Base-by-base conservation (phyloP, 2,329 filamentous ascomycete genomes). In the Ophiosphaerella korrae region DNA sequence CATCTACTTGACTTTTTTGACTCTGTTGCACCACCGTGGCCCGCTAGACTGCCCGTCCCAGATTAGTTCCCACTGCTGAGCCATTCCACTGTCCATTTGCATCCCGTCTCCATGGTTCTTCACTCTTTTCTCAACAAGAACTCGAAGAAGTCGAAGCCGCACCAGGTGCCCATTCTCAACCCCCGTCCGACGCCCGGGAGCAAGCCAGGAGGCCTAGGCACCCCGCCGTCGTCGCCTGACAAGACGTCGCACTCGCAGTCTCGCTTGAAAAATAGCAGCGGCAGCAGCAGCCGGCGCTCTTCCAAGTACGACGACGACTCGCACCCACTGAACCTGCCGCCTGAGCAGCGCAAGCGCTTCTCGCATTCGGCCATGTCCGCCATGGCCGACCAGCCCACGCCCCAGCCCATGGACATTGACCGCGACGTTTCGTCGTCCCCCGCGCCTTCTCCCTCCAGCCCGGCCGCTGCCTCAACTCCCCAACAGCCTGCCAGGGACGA, bases 251-350 rank as follows among this genome's bases (percentile, higher is more conserved):
- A 64, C 55, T 49, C 59, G 42, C 66, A 29, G 26, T 29, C 18
- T 29, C 26, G 26, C 26, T 6, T 29, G 26, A 29, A 8, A 6
- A 29, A 6, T 6, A 7, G 7, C 11, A 7, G 26, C 26, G 64
- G 66, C 41, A 62, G 63, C 55, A 68, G 66, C 41, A 58, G 51
- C 46, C 67, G 64, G 61, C 71, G 68, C 53, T 72, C 74, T 57
- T 71, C 74, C 67, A 67, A 64, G 55, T 71, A 72, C 67, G 86
- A 89, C 70, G 85, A 90, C 58, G 84, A 93, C 71, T 88, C 86
- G 2, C 92, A 97, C 74, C 93, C 93, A 34, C 83, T 97, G 45
- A 97, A 97, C 69, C 84, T 96, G 18, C 91, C 88, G 2, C 92
- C 92, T 40, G 92, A 96, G 78, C 88, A 96, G 81, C 84, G 91